These are phyloP conservation scores for Candida silvatica DNA, from an alignment of 805 yeast species.

Conservation along the genomic window DNA sequence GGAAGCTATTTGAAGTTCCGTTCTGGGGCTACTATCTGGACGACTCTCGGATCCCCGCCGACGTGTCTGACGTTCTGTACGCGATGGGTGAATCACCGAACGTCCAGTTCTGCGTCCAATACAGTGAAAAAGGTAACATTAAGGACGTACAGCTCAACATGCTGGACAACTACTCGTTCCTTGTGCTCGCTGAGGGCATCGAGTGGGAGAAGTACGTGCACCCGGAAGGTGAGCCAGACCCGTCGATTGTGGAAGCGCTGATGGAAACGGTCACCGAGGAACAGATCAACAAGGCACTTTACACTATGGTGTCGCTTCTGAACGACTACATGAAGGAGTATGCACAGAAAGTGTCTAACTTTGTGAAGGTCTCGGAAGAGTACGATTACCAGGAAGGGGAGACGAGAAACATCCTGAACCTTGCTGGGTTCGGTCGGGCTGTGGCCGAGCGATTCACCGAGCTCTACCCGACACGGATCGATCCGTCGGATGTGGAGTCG, in stretches of 20 bases:
- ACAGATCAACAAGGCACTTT: slow-evolving; percentile 9
- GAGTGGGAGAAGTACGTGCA: slow-evolving; percentile 14
- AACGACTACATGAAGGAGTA: slow-evolving; percentile 7
- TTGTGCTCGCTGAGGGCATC: slow-evolving; percentile 21
- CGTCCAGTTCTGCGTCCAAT: slow-evolving; percentile 27
- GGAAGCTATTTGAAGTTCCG: slow-evolving; percentile 26
- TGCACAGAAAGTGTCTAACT: slow-evolving; percentile 6
- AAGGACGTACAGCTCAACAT: slow-evolving; percentile 19
- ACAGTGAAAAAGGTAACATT: slow-evolving; percentile 11
- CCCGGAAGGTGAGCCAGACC: slow-evolving; percentile 11
- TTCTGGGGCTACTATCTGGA: slow-evolving; percentile 22
- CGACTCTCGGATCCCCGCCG: background rate
- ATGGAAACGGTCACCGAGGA: slow-evolving; percentile 5
- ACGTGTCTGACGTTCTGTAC: slow-evolving; percentile 16
- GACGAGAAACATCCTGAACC: slow-evolving; percentile 9
- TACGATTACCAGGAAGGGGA: slow-evolving; percentile 12
- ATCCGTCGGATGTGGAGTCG: slow-evolving; percentile 1
- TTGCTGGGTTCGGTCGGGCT: slow-evolving; percentile 13
- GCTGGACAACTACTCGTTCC: slow-evolving; percentile 25
- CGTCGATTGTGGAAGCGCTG: background rate
- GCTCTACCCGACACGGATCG: slow-evolving; percentile 3
- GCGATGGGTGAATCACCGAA: slow-evolving; percentile 30
- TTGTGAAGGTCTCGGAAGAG: slow-evolving; percentile 9
- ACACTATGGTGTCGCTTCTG: slow-evolving; percentile 8
- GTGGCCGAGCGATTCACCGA: slow-evolving; percentile 8